A percentile compares a stretch with the other conserved stretches of the same genome.
Conservation (phyloP, 2,329 filamentous ascomycete genomes). For the Calonectria honghensis region DNA sequence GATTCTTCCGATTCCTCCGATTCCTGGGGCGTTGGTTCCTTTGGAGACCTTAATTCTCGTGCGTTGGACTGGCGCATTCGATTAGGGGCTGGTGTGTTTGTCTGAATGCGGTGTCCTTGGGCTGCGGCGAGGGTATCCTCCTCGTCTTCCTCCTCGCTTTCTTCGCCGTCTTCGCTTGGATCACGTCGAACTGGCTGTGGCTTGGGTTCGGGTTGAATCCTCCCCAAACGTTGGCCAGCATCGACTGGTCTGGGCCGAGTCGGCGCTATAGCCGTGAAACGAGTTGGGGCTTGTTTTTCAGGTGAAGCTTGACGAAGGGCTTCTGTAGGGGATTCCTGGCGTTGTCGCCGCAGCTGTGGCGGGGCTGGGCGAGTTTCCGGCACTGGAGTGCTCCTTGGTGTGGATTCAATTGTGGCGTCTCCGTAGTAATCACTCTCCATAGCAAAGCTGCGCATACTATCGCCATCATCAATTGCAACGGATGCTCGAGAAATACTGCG, state of each 20-base stretch:
- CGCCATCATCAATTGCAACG: constrained; percentile 52
- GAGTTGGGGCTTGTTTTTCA: not conserved
- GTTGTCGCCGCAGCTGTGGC: constrained; percentile 3
- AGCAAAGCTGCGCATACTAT: constrained; percentile 60
- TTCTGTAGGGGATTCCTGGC: constrained; percentile 16
- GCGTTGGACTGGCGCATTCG: constrained; percentile 34
- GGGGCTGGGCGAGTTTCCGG: constrained; percentile 22
- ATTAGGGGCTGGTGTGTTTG: constrained; percentile 50
- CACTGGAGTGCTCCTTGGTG: constrained; percentile 44
- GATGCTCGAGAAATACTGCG: constrained; percentile 25
- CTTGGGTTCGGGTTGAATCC: constrained; percentile 13
- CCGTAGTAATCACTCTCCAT: constrained; percentile 61
- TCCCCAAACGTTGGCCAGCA: constrained; percentile 18
- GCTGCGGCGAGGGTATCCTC: constrained; percentile 9
- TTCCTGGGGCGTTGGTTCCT: constrained; percentile 18
- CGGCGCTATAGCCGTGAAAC: constrained; percentile 10
- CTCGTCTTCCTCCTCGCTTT: constrained; percentile 28
- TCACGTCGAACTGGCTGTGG: not conserved
- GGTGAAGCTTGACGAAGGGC: constrained; percentile 28
- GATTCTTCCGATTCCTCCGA: constrained; percentile 26
- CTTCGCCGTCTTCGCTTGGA: constrained; percentile 4
- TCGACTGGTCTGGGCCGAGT: constrained; percentile 6
- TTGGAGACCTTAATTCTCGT: constrained; percentile 17
- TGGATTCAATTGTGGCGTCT: constrained; percentile 61
- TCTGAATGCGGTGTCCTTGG: constrained; percentile 23